Percentiles rank a stretch among this genome's conserved stretches.
Conservation (phyloP, 495 filamentous ascomycete genomes). For the Penicillium roqueforti region DNA sequence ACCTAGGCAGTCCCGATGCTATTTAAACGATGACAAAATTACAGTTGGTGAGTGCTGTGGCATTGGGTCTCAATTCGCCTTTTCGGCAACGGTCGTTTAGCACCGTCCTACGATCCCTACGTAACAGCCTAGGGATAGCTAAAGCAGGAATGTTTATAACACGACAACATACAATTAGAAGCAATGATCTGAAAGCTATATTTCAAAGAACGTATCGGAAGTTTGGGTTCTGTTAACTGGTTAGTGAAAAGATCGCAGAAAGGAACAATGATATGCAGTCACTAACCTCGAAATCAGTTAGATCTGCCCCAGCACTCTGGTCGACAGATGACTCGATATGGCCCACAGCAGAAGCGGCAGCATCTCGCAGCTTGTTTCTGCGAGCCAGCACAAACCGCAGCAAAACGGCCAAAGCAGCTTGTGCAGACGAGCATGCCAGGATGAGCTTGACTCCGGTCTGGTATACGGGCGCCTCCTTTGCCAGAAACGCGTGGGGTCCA, state of each 20-base stretch:
- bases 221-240: conserved; percentile 11
- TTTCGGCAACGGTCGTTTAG: too few species aligned
- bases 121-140: too few species aligned
- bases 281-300: conserved; percentile 26
- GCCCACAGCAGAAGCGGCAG: neutral
- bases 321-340: neutral
- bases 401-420: conserved; percentile 13
- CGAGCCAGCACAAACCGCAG: conserved; percentile 14
- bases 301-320: conserved; percentile 15
- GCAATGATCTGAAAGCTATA: too few species aligned
- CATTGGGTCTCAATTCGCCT: too few species aligned
- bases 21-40: too few species aligned
- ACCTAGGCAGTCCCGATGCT: too few species aligned
- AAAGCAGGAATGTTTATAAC: too few species aligned
- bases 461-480: conserved; percentile 32
- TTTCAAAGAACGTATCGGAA: conserved; percentile 25
- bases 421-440: conserved; percentile 23
- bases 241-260: conserved; percentile 1
- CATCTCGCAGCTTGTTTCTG: conserved; percentile 21
- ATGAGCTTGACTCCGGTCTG: conserved; percentile 35
- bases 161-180: too few species aligned
- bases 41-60: too few species aligned
- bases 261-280: neutral
- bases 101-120: too few species aligned
- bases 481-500: conserved; percentile 35